Evolutionary conservation across 2,329 filamentous ascomycete genomes (phyloP).

Genomic region (Cladophialophora psammophila): DNA sequence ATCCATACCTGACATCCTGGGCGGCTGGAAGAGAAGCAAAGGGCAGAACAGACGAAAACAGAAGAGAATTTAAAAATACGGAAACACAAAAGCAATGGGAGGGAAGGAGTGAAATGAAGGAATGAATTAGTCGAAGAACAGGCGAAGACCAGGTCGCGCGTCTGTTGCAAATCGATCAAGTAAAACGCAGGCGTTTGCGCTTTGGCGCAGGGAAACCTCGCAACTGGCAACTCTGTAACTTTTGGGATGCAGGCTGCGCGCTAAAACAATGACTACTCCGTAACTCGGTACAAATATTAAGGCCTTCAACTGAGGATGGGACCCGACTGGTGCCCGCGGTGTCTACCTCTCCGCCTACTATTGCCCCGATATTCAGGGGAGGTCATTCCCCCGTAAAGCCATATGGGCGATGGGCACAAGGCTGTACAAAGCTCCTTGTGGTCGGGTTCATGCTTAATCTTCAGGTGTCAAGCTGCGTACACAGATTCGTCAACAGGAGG

Average conservation of each 20-base stretch:
- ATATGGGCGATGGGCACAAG: not conserved
- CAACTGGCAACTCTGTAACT: conserved; percentile 5
- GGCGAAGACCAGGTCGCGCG: not conserved
- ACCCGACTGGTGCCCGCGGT: conserved; percentile 6
- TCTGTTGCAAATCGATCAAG: not conserved
- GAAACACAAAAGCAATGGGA: conserved; percentile 1
- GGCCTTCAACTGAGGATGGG: not conserved
- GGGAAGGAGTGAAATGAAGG: conserved; percentile 4
- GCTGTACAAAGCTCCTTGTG: conserved; percentile 8
- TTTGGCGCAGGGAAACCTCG: not conserved
- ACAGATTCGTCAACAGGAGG: not conserved
- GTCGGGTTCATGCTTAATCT: not conserved
- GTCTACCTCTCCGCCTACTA: conserved; percentile 7
- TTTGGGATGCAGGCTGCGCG: conserved; percentile 9
- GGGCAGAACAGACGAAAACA: not conserved
- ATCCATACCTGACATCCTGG: conserved; percentile 36
- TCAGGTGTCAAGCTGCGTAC: not conserved
- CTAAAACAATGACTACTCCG: not conserved
- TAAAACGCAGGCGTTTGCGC: not conserved
- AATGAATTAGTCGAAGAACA: not conserved
- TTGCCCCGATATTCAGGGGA: not conserved
- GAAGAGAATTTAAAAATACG: not conserved
- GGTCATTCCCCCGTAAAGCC: not conserved
- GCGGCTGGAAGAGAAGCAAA: conserved; percentile 3
- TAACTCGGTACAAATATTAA: not conserved